These are phyloP conservation scores for Penicillium parvum DNA, from an alignment of 495 filamentous ascomycete genomes.

Conservation along the genomic window DNA sequence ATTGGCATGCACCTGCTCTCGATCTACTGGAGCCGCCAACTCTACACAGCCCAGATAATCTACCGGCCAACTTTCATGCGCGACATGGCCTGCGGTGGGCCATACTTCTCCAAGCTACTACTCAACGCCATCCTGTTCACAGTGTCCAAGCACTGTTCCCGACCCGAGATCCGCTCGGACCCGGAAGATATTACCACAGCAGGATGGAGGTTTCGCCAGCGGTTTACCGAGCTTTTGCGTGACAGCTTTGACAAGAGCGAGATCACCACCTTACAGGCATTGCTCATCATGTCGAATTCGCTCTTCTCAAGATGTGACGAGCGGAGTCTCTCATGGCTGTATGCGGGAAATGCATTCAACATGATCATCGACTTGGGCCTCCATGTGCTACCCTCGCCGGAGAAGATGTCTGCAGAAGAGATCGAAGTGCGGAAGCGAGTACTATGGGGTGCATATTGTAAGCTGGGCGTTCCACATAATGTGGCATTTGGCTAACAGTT, in stretches of 20 bases:
- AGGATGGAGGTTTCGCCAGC: conserved; percentile 33
- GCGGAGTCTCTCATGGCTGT: conserved; percentile 42
- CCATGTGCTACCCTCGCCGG: conserved; percentile 27
- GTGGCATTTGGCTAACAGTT: not conserved
- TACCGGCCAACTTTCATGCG: conserved; percentile 32
- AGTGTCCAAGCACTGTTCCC: conserved; percentile 32
- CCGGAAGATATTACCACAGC: conserved; percentile 31
- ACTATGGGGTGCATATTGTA: conserved; percentile 41
- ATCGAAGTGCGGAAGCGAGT: conserved; percentile 39
- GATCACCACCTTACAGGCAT: conserved; percentile 45
- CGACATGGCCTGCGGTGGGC: conserved; percentile 35
- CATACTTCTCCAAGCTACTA: conserved; percentile 43
- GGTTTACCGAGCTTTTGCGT: conserved; percentile 37
- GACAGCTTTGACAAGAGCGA: conserved; percentile 37
- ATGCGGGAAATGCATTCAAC: conserved; percentile 40
- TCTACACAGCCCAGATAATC: conserved; percentile 30
- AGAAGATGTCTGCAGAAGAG: conserved; percentile 32
- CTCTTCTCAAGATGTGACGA: conserved; percentile 39
- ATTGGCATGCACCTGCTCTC: conserved; percentile 37
- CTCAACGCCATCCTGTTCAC: conserved; percentile 46
- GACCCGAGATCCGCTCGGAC: conserved; percentile 30
- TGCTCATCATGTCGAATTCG: conserved; percentile 36
- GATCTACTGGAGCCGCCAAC: conserved; percentile 39
- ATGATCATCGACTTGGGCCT: conserved; percentile 47
- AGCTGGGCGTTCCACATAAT: not conserved